Percentiles rank a stretch among this genome's conserved stretches.
phyloP scores from a whole-genome alignment of 2,329 filamentous ascomycete species.

The Alternaria sp. region DNA sequence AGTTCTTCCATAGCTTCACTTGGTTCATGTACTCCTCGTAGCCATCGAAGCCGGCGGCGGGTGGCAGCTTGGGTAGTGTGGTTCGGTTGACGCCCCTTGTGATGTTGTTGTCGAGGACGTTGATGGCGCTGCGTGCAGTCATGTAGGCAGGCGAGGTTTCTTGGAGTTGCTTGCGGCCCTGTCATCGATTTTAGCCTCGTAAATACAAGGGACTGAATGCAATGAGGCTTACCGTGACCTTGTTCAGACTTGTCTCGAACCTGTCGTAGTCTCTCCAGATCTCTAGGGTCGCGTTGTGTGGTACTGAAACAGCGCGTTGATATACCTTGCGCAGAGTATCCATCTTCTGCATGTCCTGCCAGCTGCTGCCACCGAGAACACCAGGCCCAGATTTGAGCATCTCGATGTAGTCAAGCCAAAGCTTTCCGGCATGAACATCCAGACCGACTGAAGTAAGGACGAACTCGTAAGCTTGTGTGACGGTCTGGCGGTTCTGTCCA shows the following conservation, averaged over 20 bases:
- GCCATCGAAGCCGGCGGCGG: conserved; percentile 84
- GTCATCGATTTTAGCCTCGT: conserved; percentile 24
- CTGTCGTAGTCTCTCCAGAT: conserved; percentile 98
- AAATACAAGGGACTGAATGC: not conserved
- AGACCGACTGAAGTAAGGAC: conserved; percentile 88
- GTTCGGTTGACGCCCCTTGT: conserved; percentile 77
- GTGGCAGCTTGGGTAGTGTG: conserved; percentile 80
- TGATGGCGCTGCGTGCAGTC: conserved; percentile 90
- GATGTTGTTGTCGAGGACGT: conserved; percentile 90
- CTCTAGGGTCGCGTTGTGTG: conserved; percentile 79
- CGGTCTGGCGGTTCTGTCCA: conserved; percentile 76
- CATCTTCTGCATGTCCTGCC: conserved; percentile 99
- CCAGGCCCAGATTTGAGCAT: conserved; percentile 91
- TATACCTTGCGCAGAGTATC: conserved; percentile 91
- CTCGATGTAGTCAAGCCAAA: conserved; percentile 95
- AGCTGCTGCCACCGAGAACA: conserved; percentile 79
- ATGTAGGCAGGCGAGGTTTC: conserved; percentile 94
- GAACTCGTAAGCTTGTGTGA: conserved; percentile 89
- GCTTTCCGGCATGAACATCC: conserved; percentile 84
- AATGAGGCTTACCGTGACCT: conserved; percentile 73
- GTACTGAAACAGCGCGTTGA: conserved; percentile 85
- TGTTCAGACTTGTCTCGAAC: conserved; percentile 94
- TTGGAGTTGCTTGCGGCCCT: conserved; percentile 93
- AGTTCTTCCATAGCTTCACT: conserved; percentile 87
- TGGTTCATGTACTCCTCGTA: conserved; percentile 84